phyloP scores from a whole-genome alignment of 495 filamentous ascomycete species.

The Podospora australis region DNA sequence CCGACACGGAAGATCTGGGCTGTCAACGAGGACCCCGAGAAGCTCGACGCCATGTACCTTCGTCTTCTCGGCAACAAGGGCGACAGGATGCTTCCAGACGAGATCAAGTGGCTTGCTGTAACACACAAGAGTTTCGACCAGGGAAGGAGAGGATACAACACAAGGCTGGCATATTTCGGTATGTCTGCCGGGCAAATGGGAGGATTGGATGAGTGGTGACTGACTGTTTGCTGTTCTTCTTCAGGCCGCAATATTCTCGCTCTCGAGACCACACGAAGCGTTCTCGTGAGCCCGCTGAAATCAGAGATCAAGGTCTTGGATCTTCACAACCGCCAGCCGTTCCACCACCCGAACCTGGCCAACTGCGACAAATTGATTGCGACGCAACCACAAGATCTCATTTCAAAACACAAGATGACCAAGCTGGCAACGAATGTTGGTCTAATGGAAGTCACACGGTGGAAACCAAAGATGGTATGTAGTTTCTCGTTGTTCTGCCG shows the following conservation, averaged over 20 bases:
- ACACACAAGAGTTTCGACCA: constrained; percentile 99
- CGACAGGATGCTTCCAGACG: constrained; percentile 68
- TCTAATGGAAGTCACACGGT: constrained; percentile 67
- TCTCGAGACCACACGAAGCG: constrained; percentile 65
- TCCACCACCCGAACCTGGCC: constrained; percentile 64
- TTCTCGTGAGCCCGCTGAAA: constrained; percentile 45
- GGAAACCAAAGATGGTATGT: constrained; percentile 76
- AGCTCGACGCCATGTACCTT: constrained; percentile 68
- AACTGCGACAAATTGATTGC: constrained; percentile 61
- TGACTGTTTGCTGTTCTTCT: constrained; percentile 4
- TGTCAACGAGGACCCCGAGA: constrained; percentile 67
- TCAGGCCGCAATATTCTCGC: constrained; percentile 75
- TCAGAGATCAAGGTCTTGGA: constrained; percentile 27
- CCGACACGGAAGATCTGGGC: constrained; percentile 45
- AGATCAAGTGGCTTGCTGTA: constrained; percentile 93
- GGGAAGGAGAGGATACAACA: constrained; percentile 87
- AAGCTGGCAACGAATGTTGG: constrained; percentile 63
- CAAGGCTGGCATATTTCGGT: constrained; percentile 87
- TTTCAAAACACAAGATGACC: constrained; percentile 55
- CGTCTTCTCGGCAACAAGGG: constrained; percentile 64
- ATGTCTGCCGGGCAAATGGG: constrained; percentile 42
- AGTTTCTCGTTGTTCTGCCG: neutral
- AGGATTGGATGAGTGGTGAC: constrained; percentile 38
- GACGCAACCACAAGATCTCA: constrained; percentile 47
- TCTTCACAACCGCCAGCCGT: constrained; percentile 54